These are phyloP conservation scores for Theileria annulata DNA, from an alignment of 169 alveolate species.

Conservation along the genomic window DNA sequence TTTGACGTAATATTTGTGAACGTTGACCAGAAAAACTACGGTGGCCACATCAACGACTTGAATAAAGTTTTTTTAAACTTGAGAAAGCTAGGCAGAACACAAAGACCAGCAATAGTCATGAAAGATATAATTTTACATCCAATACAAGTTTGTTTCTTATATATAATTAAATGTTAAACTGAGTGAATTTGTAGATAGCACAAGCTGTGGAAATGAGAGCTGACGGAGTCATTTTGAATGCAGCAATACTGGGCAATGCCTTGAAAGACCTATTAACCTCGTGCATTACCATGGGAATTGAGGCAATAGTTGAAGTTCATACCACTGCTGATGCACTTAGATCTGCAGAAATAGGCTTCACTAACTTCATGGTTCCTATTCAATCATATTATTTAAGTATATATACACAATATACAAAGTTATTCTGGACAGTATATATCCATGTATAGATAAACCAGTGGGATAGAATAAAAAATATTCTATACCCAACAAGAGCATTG, in stretches of 20 bases:
- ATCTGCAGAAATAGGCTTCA: conserved; percentile 68
- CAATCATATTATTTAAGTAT: background rate
- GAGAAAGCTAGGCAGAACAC: conserved; percentile 63
- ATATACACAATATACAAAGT: too few relatives aligned
- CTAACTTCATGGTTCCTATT: conserved; percentile 32
- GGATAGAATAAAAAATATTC: conserved; percentile 67
- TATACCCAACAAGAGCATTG: conserved; percentile 73
- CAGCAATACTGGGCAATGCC: conserved; percentile 65
- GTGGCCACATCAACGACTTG: conserved; percentile 72
- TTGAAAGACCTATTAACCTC: conserved; percentile 66
- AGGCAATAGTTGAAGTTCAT: conserved; percentile 80
- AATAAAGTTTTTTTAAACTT: conserved; percentile 52
- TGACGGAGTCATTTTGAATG: conserved; percentile 77
- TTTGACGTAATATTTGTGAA: conserved; percentile 76
- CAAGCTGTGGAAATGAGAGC: conserved; percentile 78
- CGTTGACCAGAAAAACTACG: conserved; percentile 66
- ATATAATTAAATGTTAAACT: background rate
- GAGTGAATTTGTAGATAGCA: conserved; percentile 37
- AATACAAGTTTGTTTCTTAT: conserved; percentile 51
- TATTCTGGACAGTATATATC: background rate
- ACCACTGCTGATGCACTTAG: conserved; percentile 68
- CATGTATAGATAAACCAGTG: conserved; percentile 68
- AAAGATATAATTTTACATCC: conserved; percentile 78
- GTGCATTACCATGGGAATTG: conserved; percentile 73
- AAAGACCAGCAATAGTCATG: conserved; percentile 78